Evolutionary conservation across 208 protist genomes (phyloP).

Genomic region (Angomonas ambiguus): DNA sequence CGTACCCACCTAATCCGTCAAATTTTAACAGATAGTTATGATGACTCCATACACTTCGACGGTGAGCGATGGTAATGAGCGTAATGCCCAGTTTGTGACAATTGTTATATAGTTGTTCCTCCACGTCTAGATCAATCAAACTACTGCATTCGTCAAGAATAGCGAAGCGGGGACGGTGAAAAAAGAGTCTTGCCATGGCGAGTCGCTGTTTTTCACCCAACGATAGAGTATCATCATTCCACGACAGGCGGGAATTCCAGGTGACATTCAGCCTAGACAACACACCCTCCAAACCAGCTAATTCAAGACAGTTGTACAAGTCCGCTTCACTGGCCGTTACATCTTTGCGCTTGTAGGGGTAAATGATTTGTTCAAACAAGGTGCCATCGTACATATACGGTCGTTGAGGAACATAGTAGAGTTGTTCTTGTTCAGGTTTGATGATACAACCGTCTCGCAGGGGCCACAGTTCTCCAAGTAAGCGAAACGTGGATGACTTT

Average conservation of each 20-base stretch:
- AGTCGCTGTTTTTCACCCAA: slow-evolving; percentile 86
- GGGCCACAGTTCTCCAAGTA: slow-evolving; percentile 83
- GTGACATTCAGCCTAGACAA: slow-evolving; percentile 47
- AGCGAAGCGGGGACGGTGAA: slow-evolving; percentile 81
- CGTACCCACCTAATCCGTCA: slow-evolving; percentile 62
- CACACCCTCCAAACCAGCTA: slow-evolving; percentile 61
- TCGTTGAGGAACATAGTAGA: slow-evolving; percentile 87
- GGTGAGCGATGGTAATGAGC: slow-evolving; percentile 82
- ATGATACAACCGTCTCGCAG: slow-evolving; percentile 51
- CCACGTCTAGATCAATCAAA: slow-evolving; percentile 63
- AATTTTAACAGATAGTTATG: slow-evolving; percentile 85
- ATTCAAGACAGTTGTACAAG: slow-evolving; percentile 54
- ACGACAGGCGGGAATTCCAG: slow-evolving; percentile 54
- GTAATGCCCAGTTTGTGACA: slow-evolving; percentile 77
- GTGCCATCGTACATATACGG: slow-evolving; percentile 82
- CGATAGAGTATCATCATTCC: slow-evolving; percentile 54
- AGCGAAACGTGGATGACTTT: slow-evolving; percentile 84
- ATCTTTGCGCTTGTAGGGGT: slow-evolving; percentile 52
- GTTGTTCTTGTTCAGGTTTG: slow-evolving; percentile 64
- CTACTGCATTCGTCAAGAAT: slow-evolving; percentile 91
- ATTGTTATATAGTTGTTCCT: slow-evolving; percentile 59
- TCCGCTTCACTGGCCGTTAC: slow-evolving; percentile 54
- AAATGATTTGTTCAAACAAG: slow-evolving; percentile 87
- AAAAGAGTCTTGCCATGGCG: slow-evolving; percentile 86
- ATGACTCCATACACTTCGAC: slow-evolving; percentile 64